Evolutionary conservation across 768 basidiomycete species (phyloP).

Genomic region (Melanogaster broomeanus): DNA sequence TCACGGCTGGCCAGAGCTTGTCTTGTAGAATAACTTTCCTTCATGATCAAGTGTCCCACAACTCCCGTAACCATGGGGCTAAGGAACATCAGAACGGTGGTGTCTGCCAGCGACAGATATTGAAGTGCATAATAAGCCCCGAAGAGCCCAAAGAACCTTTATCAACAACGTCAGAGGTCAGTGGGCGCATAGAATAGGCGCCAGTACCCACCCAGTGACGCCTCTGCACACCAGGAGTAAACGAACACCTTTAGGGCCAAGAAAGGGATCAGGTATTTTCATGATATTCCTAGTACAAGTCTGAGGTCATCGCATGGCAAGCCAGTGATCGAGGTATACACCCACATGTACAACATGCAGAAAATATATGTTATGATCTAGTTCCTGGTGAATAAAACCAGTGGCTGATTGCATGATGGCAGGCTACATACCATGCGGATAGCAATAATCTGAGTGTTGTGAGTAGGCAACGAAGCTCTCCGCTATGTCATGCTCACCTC

Average conservation of each 20-base stretch:
- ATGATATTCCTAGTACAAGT: slow-evolving; percentile 62
- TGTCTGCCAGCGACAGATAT: slow-evolving; percentile 74
- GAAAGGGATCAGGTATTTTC: no score
- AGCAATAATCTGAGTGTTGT: slow-evolving; percentile 43
- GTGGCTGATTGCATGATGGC: neutral
- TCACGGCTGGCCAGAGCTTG: slow-evolving; percentile 58
- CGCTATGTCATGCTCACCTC: slow-evolving; percentile 41
- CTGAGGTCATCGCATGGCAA: slow-evolving; percentile 74
- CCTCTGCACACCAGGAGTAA: slow-evolving; percentile 62
- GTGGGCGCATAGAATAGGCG: neutral
- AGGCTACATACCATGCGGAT: slow-evolving; percentile 54
- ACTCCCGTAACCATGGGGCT: slow-evolving; percentile 65
- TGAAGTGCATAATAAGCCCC: slow-evolving; percentile 72
- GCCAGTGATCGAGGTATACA: slow-evolving; percentile 30
- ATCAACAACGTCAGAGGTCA: neutral
- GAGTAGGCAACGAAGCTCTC: neutral
- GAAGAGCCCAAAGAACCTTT: no score
- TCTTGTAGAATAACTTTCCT: slow-evolving; percentile 55
- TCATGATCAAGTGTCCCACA: slow-evolving; percentile 59
- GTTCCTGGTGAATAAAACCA: neutral
- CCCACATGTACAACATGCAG: slow-evolving; percentile 51
- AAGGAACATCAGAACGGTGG: slow-evolving; percentile 76
- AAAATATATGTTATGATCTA: slow-evolving; percentile 56
- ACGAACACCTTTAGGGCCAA: no score
- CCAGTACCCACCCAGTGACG: slow-evolving; percentile 54